Conservation (phyloP, 306 rosid species). For the Abrus pulchellus region DNA sequence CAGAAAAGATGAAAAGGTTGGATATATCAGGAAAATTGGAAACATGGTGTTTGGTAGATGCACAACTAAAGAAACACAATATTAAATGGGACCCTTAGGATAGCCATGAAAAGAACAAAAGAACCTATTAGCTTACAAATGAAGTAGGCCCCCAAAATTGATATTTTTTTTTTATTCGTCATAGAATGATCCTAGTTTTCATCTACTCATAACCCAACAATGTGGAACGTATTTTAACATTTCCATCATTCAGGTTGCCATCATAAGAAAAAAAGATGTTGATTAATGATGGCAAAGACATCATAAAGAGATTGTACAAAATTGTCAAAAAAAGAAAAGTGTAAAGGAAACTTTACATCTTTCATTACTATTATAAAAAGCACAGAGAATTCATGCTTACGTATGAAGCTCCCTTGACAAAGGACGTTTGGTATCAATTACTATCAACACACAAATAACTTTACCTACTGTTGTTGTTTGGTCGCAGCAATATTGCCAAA, state of each 20-base stretch:
- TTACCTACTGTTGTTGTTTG: conserved; percentile 66
- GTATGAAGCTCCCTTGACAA: conserved; percentile 50
- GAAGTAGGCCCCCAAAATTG: conserved; percentile 27
- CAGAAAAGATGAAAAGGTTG: conserved; percentile 36
- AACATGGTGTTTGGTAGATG: conserved; percentile 24
- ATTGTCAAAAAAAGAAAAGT: conserved; percentile 31
- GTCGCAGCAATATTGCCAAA: conserved; percentile 59
- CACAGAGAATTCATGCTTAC: conserved; percentile 49
- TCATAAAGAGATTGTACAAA: conserved; percentile 31
- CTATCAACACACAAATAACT: conserved; percentile 44
- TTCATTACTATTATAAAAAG: conserved; percentile 51
- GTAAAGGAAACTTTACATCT: conserved; percentile 48
- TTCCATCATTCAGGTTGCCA: conserved; percentile 51
- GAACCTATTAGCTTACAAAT: conserved; percentile 23
- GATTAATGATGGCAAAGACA: conserved; percentile 45
- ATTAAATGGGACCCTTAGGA: conserved; percentile 41
- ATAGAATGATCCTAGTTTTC: conserved; percentile 45
- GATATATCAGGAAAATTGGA: conserved; percentile 25
- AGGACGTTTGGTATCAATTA: conserved; percentile 46
- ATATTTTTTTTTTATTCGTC: neutral
- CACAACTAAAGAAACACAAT: conserved; percentile 43
- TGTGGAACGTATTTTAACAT: conserved; percentile 31
- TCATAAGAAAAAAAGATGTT: conserved; percentile 35
- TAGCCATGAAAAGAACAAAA: conserved; percentile 49
- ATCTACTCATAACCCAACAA: conserved; percentile 48